Conservation (phyloP, 169 alveolate genomes). For the Besnoitia besnoiti region DNA sequence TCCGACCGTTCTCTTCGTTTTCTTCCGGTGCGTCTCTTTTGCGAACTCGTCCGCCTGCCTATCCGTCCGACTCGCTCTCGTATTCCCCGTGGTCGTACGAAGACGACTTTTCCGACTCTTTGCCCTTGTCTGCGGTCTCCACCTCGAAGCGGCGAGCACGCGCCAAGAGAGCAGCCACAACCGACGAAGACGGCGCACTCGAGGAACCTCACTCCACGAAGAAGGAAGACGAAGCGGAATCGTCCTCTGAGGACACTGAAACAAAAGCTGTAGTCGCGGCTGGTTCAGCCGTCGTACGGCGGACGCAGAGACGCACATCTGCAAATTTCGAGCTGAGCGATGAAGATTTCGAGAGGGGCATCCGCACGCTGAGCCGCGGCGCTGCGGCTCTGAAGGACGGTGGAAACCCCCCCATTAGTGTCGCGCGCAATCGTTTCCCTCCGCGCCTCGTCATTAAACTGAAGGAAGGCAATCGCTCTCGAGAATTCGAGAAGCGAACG, state of each 20-base stretch:
- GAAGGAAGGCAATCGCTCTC: not conserved
- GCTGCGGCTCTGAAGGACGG: not conserved
- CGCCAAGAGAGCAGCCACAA: not conserved
- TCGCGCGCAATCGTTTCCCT: not conserved
- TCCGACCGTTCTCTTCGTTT: not conserved
- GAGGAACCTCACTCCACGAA: not conserved
- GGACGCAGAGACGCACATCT: too few relatives aligned
- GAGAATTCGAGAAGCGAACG: not conserved
- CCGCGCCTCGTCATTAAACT: slow-evolving; percentile 4
- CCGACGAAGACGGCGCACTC: not conserved
- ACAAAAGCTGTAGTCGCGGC: too few relatives aligned
- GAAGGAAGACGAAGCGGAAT: not conserved
- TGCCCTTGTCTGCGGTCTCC: not conserved
- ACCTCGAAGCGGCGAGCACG: not conserved
- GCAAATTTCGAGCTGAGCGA: too few relatives aligned
- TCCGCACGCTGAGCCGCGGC: too few relatives aligned
- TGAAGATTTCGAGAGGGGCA: too few relatives aligned
- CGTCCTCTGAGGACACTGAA: too few relatives aligned
- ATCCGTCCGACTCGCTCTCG: not conserved
- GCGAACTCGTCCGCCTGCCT: not conserved
- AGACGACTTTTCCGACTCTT: not conserved
- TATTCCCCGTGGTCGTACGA: not conserved
- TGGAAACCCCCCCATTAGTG: not conserved
- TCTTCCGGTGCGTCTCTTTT: not conserved
- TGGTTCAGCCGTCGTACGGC: too few relatives aligned